Evolutionary conservation across 208 protist species (phyloP).

Genomic region (Endotrypanum monterogeii): DNA sequence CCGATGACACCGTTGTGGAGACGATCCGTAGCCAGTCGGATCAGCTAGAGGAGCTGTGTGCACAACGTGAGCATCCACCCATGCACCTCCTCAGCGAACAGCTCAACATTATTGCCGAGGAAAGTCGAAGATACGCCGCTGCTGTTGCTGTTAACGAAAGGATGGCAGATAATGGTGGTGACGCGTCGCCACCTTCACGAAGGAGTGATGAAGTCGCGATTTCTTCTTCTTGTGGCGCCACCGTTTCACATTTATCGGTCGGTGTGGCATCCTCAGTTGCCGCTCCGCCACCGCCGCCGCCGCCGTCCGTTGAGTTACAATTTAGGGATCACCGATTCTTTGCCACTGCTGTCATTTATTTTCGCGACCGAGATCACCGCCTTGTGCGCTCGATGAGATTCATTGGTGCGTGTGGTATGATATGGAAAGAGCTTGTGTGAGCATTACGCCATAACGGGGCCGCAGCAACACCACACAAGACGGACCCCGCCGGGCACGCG

Average conservation of each 20-base stretch:
- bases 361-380: constrained; percentile 29
- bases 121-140: constrained; percentile 6
- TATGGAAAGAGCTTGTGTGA: constrained; percentile 44
- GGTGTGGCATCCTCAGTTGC: not conserved
- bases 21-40: constrained; percentile 32
- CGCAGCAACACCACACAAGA: too few species aligned
- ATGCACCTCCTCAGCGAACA: constrained; percentile 61
- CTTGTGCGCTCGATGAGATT: constrained; percentile 43
- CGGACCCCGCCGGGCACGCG: not conserved
- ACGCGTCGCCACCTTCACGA: not conserved
- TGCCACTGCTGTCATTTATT: constrained; percentile 41
- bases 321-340: constrained; percentile 56
- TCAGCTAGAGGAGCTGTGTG: constrained; percentile 38
- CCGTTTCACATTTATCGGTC: not conserved
- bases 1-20: constrained; percentile 39
- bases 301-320: constrained; percentile 36
- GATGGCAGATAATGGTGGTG: not conserved
- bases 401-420: constrained; percentile 64
- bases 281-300: too few species aligned
- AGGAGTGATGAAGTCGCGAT: not conserved
- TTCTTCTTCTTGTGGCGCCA: not conserved
- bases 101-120: constrained; percentile 37
- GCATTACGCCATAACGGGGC: too few species aligned
- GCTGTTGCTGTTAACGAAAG: not conserved
- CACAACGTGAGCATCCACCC: constrained; percentile 38